Evolutionary conservation across 2,329 filamentous ascomycete genomes (phyloP), one percentile per base, ranked within the genome.

Genomic region (Colletotrichum sp.): DNA sequence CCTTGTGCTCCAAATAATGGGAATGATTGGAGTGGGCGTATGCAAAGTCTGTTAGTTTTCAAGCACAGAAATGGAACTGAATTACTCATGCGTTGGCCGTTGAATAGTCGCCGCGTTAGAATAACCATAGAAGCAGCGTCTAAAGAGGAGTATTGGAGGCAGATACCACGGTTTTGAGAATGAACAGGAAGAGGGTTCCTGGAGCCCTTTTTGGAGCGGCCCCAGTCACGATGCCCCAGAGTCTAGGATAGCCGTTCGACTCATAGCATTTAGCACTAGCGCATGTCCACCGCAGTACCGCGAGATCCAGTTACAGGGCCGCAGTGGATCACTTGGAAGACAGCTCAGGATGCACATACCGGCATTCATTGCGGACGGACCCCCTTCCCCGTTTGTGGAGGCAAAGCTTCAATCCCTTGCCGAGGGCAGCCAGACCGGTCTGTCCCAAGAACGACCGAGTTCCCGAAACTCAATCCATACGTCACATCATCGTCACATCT

Each of bases 31-130:
- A 44, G 39, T 5, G 39, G 39, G 19, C 19, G 39, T 19, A 44
- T 19, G 39, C 39, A n/a, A 44, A 0, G 16, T 2, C 39, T 44
- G 19, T 8, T 44, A 8, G 0, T 44, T 0, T 1, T 0, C 8
- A 11, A 6, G 0, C 39, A 0, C 19, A 11, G 39, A n/a, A 44
- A 44, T 44, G 16, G 5, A 44, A 5, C 36, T n/a, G 39, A 0
- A 19, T 11, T 9, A 0, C 3, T n/a, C 9, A 6, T 5, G 16
- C 19, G 39, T 1, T 32, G 8, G 16, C 8, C 0, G 39, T 19
- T 44, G 39, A n/a, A 44, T 0, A 11, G 8, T 0, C 39, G 16
- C 5, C 19, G 39, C 39, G 39, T 0, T 0, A 0, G 2, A 11
- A 44, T 3, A 8, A n/a, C 16, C 19, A 19, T 19, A 5, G 0